Conservation (phyloP, 108 stramenopile genomes). For the Thalassiosira profunda region DNA sequence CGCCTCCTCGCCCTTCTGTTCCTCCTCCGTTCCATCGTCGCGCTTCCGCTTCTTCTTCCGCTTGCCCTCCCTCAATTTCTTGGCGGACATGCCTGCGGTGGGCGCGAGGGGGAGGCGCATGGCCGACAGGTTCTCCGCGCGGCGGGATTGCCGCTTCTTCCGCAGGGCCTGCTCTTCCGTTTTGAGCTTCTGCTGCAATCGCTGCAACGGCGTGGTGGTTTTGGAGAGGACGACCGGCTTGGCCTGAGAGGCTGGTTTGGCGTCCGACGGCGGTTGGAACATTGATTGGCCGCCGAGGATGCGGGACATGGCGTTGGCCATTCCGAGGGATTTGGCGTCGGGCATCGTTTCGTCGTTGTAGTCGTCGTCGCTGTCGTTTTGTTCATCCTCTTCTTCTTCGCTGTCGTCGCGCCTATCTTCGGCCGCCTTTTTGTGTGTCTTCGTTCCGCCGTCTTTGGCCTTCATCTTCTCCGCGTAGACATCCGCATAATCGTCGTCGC, state of each 20-base stretch:
- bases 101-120: constrained; percentile 80
- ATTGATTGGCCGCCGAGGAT: constrained; percentile 62
- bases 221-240: constrained; percentile 53
- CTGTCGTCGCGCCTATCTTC: constrained; percentile 21
- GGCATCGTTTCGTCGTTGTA: constrained; percentile 8
- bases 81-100: constrained; percentile 53
- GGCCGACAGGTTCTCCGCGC: constrained; percentile 70
- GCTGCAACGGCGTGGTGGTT: constrained; percentile 85
- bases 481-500: constrained; percentile 32
- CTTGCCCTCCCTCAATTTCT: constrained; percentile 30
- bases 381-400: constrained; percentile 27
- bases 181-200: constrained; percentile 69
- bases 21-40: background rate
- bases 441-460: constrained; percentile 1
- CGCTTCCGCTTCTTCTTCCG: constrained; percentile 10
- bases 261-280: background rate
- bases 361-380: constrained; percentile 24
- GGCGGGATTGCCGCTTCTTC: constrained; percentile 65
- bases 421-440: constrained; percentile 5
- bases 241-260: background rate
- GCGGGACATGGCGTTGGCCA: constrained; percentile 87
- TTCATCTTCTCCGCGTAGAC: constrained; percentile 1
- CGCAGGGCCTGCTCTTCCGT: constrained; percentile 49
- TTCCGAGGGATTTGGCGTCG: constrained; percentile 44
- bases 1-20: background rate